Base-by-base conservation (phyloP, 2,329 filamentous ascomycete species). In the Colletotrichum destructivum region DNA sequence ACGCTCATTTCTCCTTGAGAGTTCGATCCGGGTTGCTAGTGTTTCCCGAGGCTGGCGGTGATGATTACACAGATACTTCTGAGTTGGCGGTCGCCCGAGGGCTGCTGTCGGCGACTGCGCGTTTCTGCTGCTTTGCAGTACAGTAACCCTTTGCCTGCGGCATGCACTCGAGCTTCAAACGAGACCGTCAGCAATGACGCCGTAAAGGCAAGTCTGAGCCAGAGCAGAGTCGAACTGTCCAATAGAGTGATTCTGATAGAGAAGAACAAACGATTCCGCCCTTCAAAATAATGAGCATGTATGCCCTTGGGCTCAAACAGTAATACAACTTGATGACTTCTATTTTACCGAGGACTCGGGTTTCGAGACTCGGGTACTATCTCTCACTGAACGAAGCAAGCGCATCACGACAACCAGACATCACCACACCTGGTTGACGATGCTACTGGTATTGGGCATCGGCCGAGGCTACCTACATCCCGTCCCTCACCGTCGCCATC, bases 51-150 rank as follows among this genome's bases (percentile, higher is more conserved):
- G 76, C 76, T 81, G 85, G 90, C 89, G 74, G 81, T 93, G 91
- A 93, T 92, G 91, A 92, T 83, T 38, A 83, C 79, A 84, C 91
- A 93, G 91, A 93, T 93, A 93, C 91, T 93, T 91, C 91, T 87
- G 90, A 93, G 88, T 85, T 82, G 79, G 75, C 81, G 81, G 75
- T 75, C 68, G 73, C 73, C 74, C 65, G 72, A 72, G 73, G 21
- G 66, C 61, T 56, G 62, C 47, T 57, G 69, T 62, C 69, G 69
- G 68, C 73, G 75, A 77, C 70, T 84, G 87, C 82, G 88, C 74
- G 87, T 90, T 90, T 88, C 83, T 81, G 79, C 83, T 81, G 79
- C 78, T 68, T 72, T 64, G 77, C 76, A 81, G 81, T 82, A 88
- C 76, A 81, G 81, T 82, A 88, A 87, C 87, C 87, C 87, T 82